Conservation (phyloP, 1,284 basidiomycete species). For the Inonotus obliquus region DNA sequence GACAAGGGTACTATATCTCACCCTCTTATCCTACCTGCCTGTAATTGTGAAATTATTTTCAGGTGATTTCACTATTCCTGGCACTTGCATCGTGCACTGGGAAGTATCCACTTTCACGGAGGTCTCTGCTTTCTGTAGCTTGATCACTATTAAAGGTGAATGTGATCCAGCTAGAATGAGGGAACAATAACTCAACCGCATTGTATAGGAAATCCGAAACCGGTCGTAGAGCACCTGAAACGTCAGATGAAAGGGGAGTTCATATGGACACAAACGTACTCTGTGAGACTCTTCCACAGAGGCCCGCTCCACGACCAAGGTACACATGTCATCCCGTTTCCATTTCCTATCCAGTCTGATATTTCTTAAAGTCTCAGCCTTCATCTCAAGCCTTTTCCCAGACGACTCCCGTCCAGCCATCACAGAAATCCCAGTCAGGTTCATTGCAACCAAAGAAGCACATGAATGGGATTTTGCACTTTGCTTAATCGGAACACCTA, state of each 20-base stretch:
- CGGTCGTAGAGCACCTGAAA: neutral
- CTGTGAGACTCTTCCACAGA: conserved; percentile 16
- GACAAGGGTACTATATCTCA: conserved; percentile 5
- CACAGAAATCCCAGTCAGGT: conserved; percentile 19
- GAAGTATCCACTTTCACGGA: conserved; percentile 14
- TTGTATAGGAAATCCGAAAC: neutral
- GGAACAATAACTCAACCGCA: neutral
- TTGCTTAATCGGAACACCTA: conserved; percentile 18
- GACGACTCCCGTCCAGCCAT: conserved; percentile 5
- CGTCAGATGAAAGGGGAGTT: neutral
- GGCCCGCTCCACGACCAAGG: conserved; percentile 8
- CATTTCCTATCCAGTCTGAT: neutral
- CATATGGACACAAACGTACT: conserved; percentile 8
- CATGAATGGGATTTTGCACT: conserved; percentile 22
- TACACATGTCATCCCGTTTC: neutral
- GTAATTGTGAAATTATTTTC: neutral
- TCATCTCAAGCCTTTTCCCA: conserved; percentile 1
- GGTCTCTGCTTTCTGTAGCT: conserved; percentile 15
- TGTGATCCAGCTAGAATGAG: neutral
- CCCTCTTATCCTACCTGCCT: neutral
- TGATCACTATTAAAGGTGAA: conserved; percentile 17
- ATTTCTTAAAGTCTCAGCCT: neutral
- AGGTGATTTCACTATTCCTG: neutral
- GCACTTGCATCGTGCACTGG: conserved; percentile 7
- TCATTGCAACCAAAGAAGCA: conserved; percentile 17